These are phyloP conservation scores for Lepidium didymum DNA, from an alignment of 345 rosid genomes.

Conservation along the genomic window DNA sequence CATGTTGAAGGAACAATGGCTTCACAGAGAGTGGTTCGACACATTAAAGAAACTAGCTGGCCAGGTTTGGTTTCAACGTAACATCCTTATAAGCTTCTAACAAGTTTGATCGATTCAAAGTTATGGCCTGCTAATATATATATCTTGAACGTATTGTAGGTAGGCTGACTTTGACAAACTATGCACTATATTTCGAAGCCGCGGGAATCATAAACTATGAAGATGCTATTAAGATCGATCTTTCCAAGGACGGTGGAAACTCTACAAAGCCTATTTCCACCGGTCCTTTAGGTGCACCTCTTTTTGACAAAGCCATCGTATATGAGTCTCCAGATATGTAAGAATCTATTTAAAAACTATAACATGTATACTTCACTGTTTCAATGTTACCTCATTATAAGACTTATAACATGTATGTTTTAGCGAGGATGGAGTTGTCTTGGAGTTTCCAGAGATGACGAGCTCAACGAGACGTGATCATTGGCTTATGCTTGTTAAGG, in stretches of 20 bases:
- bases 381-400: background rate
- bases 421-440: conserved; percentile 68
- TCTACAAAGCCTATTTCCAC: conserved; percentile 60
- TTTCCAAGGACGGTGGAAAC: conserved; percentile 43
- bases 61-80: conserved; percentile 45
- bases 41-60: conserved; percentile 83
- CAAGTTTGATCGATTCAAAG: background rate
- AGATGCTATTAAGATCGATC: conserved; percentile 80
- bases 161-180: conserved; percentile 81
- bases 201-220: conserved; percentile 61
- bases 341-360: conserved; percentile 22
- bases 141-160: conserved; percentile 41
- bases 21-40: conserved; percentile 78
- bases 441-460: conserved; percentile 93
- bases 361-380: background rate
- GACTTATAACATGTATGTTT: background rate
- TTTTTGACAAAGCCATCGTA: conserved; percentile 80
- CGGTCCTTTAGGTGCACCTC: conserved; percentile 98
- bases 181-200: conserved; percentile 91
- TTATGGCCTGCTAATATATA: background rate
- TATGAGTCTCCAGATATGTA: conserved; percentile 74
- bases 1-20: conserved; percentile 88
- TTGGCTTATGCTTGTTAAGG: conserved; percentile 73
- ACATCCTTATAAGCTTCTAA: no score
- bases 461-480: conserved; percentile 93